Base-by-base conservation (phyloP, 1,139 yeast genomes). In the Kurtzmaniella quercitrusa region DNA sequence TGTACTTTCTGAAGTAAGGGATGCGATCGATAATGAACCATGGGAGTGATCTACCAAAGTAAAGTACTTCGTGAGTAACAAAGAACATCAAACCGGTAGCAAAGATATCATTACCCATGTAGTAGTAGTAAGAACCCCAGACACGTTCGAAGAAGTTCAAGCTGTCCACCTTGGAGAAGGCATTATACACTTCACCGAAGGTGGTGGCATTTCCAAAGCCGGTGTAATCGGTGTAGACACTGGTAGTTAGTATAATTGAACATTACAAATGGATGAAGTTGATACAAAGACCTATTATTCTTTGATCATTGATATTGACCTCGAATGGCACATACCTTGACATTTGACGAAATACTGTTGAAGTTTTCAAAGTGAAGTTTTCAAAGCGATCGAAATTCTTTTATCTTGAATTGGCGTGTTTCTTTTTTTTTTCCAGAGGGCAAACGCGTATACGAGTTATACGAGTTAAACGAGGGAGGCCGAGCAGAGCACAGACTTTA, bases 71-170 rank as follows among this genome's bases (percentile, higher is more conserved):
- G 46, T 72, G 77, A 37, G 65, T 60, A 32, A 63, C 47, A 51
- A 72, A 71, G 55, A 72, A 66, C 42, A 71, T 55, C 41, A 71
- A 59, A 1, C 77, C 77, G 18, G 77, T 72, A 39, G 77, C 74
- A 49, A 72, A 66, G 41, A 71, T 53, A 46, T 71, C 77, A 49
- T 70, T 70, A 43, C 61, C 61, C 50, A 70, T 61, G 53, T 66
- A 69, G 44, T 65, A 57, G 53, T 71, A 71, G 60, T 70, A 71
- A 18, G 74, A 52, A 2, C 66, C 76, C 77, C 77, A 72, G 28
- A 65, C 33, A 47, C 62, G 65, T 48, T 72, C 77, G 34, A 66
- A 9, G 18, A 56, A 17, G 41, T 54, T 62, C 47, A 69, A 61
- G 12, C 49, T 47, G 3, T 46, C 52, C 15, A 68, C 28, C 44